Evolutionary conservation across 1,284 basidiomycete genomes (phyloP).

Genomic region (Pyrrhoderma noxium): DNA sequence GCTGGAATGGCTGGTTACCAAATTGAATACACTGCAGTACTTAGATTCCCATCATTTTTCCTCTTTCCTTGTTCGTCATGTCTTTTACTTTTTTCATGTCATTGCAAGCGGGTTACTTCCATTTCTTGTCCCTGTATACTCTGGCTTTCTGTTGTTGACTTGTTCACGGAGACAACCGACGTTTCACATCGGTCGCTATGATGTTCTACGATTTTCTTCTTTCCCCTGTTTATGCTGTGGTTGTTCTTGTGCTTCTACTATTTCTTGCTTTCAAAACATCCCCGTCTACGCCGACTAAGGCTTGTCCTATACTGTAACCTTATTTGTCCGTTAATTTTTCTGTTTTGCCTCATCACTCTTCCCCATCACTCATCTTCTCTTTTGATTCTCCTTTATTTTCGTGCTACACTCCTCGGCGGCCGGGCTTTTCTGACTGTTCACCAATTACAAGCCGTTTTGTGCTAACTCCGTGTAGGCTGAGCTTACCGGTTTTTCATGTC

Average conservation of each 20-base stretch:
- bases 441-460: no score
- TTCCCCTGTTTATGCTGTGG: background rate
- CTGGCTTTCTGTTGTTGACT: background rate
- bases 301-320: no score
- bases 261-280: background rate
- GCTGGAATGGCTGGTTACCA: background rate
- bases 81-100: background rate
- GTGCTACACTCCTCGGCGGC: no score
- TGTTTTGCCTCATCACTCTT: no score
- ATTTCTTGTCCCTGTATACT: background rate
- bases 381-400: no score
- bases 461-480: no score
- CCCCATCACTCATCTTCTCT: no score
- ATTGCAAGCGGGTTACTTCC: background rate
- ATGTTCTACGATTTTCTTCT: background rate
- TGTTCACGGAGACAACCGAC: background rate
- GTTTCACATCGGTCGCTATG: background rate
- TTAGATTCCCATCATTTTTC: no score
- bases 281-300: background rate
- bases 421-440: no score
- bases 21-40: background rate
- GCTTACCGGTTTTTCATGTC: no score
- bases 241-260: background rate
- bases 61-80: background rate
- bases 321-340: no score